These are phyloP conservation scores for Incumbomyces lentus DNA, from an alignment of 2,329 filamentous ascomycete species.

Conservation along the genomic window DNA sequence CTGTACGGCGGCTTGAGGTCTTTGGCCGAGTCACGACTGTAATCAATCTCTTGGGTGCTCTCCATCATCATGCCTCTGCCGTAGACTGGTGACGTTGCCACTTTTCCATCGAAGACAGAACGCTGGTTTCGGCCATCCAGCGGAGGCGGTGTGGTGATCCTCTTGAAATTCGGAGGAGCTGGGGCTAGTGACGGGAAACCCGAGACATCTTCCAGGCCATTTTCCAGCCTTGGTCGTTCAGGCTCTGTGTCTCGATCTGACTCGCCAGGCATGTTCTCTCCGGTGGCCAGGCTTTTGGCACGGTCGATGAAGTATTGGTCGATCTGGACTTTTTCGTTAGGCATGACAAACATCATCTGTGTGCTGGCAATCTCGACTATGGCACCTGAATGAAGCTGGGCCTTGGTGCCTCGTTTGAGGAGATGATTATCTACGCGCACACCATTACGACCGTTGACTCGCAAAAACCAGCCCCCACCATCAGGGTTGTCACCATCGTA, in stretches of 20 bases:
- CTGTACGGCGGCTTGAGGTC: constrained; percentile 94
- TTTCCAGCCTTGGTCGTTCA: constrained; percentile 8
- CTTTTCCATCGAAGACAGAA: constrained; percentile 26
- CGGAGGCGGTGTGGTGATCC: constrained; percentile 26
- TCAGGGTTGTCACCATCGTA: constrained; percentile 55
- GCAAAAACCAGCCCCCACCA: constrained; percentile 62
- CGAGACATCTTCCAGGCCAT: constrained; percentile 1
- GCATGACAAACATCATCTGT: constrained; percentile 99
- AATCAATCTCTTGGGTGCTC: constrained; percentile 43
- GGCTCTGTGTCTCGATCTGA: constrained; percentile 28
- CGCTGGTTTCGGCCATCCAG: constrained; percentile 21
- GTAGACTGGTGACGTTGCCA: constrained; percentile 38
- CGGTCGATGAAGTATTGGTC: constrained; percentile 60
- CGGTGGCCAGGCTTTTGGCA: constrained; percentile 40
- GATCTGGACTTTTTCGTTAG: constrained; percentile 60
- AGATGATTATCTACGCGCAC: constrained; percentile 66
- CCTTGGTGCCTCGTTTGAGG: constrained; percentile 56
- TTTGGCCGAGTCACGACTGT: constrained; percentile 68
- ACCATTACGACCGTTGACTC: constrained; percentile 84
- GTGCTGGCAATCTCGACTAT: constrained; percentile 86
- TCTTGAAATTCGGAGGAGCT: constrained; percentile 33
- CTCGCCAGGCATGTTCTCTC: constrained; percentile 31
- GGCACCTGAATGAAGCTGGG: constrained; percentile 68
- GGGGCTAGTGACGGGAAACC: constrained; percentile 28
- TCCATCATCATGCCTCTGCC: constrained; percentile 44